phyloP scores from a whole-genome alignment of 805 yeast genomes.

The Candida arabinofermentans region DNA sequence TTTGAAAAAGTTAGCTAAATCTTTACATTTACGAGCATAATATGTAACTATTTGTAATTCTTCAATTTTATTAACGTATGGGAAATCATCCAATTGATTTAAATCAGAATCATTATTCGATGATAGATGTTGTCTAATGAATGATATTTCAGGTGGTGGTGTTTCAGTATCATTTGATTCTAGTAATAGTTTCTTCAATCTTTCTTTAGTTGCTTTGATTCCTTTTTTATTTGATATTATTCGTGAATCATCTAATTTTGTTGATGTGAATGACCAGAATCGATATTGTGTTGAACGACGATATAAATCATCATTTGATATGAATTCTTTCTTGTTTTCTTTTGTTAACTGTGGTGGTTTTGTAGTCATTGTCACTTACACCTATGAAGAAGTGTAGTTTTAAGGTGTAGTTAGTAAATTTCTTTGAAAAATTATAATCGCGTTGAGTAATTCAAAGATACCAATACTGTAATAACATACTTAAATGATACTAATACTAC shows the following conservation, averaged over 20 bases:
- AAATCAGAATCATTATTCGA: too few species aligned
- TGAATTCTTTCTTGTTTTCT: neutral
- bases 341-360: slow-evolving; percentile 19
- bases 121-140: slow-evolving; percentile 7
- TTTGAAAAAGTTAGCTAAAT: slow-evolving; percentile 66
- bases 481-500: too few species aligned
- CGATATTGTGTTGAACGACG: slow-evolving; percentile 82
- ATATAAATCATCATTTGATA: slow-evolving; percentile 81
- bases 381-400: neutral
- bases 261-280: slow-evolving; percentile 76
- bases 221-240: slow-evolving; percentile 55
- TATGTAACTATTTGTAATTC: slow-evolving; percentile 64
- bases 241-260: slow-evolving; percentile 49
- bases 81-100: too few species aligned
- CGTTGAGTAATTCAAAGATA: too few species aligned
- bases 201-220: slow-evolving; percentile 29
- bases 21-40: slow-evolving; percentile 68
- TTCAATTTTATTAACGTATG: slow-evolving; percentile 60
- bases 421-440: too few species aligned
- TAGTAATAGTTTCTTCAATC: slow-evolving; percentile 16
- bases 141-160: slow-evolving; percentile 15
- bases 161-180: slow-evolving; percentile 5
- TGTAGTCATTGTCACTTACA: neutral
- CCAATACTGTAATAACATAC: too few species aligned
- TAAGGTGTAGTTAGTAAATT: too few species aligned